Conservation (phyloP, 257 asterid genomes). For the Osmanthus fragrans region DNA sequence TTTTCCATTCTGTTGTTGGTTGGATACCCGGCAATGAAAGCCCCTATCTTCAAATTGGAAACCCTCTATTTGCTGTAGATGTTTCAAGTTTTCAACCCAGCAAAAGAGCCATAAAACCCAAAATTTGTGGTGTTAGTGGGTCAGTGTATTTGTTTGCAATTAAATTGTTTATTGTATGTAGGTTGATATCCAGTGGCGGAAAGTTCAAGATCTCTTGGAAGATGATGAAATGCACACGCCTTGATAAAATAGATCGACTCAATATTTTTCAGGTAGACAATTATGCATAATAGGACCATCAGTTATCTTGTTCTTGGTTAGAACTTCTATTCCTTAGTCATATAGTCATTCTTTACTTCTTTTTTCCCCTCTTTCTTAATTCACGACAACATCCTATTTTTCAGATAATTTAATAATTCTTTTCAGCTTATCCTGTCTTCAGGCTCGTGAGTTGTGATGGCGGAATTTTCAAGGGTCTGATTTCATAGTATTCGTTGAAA, state of each 20-base stretch:
- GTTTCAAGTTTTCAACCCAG: no score
- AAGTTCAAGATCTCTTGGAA: conserved; percentile 93
- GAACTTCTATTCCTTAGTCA: conserved; percentile 17
- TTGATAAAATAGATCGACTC: conserved; percentile 85
- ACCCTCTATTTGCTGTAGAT: no score
- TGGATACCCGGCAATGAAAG: no score
- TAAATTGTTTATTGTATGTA: conserved; percentile 27
- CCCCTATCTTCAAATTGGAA: no score
- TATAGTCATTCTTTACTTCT: background rate
- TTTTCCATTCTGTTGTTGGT: no score
- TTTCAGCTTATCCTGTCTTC: background rate
- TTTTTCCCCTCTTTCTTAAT: background rate
- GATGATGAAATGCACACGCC: conserved; percentile 92
- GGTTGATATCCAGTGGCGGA: conserved; percentile 98
- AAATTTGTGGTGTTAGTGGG: no score
- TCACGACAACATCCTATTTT: background rate
- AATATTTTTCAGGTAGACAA: conserved; percentile 82
- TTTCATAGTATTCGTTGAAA: no score
- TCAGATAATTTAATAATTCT: conserved; percentile 11
- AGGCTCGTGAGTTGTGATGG: no score
- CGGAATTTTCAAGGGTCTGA: no score
- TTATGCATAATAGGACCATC: conserved; percentile 16
- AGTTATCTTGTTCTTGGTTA: background rate
- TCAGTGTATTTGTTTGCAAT: no score
- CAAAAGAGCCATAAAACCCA: no score